Evolutionary conservation across 345 rosid species (phyloP).

Genomic region (Populus davidiana): DNA sequence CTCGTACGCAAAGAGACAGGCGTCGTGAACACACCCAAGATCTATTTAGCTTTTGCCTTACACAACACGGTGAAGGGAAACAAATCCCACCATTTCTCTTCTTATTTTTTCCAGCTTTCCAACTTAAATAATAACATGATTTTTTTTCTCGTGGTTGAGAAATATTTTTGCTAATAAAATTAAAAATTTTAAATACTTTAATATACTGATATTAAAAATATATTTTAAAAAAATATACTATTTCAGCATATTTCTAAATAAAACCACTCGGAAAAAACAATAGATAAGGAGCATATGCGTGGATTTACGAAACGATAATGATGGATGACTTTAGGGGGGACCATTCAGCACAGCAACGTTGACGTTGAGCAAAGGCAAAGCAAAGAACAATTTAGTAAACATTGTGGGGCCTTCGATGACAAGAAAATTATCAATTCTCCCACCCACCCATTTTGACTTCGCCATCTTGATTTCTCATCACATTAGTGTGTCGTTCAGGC

Average conservation of each 20-base stretch:
- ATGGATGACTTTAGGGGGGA: conserved; percentile 20
- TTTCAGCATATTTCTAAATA: too few relatives aligned
- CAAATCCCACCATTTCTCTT: neutral
- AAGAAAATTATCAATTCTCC: conserved; percentile 20
- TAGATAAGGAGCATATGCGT: neutral
- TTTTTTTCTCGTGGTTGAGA: too few relatives aligned
- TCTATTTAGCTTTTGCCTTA: neutral
- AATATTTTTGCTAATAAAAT: too few relatives aligned
- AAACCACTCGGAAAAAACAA: too few relatives aligned
- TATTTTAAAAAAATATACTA: too few relatives aligned
- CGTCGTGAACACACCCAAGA: neutral
- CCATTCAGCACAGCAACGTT: conserved; percentile 32
- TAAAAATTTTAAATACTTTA: too few relatives aligned
- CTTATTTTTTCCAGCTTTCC: too few relatives aligned
- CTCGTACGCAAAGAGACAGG: neutral
- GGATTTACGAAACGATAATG: neutral
- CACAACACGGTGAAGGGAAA: neutral
- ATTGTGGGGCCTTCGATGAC: conserved; percentile 14
- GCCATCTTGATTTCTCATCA: conserved; percentile 9
- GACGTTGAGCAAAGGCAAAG: conserved; percentile 47
- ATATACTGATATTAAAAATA: too few relatives aligned
- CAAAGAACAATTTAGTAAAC: conserved; percentile 16
- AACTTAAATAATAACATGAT: too few relatives aligned
- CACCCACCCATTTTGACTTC: conserved; percentile 50
- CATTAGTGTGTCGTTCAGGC: neutral